Conservation (phyloP, 2,329 filamentous ascomycete species). For the Stagonosporopsis tanaceti region DNA sequence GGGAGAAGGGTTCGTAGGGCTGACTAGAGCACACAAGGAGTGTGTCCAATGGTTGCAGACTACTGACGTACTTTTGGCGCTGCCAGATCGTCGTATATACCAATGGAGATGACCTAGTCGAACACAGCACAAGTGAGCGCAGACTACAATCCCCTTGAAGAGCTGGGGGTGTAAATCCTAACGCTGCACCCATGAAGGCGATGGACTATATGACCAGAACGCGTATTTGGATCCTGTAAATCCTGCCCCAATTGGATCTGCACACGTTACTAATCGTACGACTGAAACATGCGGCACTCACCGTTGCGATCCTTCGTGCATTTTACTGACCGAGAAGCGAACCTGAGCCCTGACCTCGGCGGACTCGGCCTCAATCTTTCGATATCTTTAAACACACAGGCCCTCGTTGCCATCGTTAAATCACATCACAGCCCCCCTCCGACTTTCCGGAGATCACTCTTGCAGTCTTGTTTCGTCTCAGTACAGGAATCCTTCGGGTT, state of each 20-base stretch:
- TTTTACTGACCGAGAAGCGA: constrained; percentile 8
- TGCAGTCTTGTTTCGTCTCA: not conserved
- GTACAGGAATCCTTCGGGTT: not conserved
- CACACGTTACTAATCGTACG: constrained; percentile 9
- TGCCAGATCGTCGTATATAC: not conserved
- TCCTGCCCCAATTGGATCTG: not conserved
- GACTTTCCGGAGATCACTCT: not conserved
- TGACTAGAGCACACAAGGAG: not conserved
- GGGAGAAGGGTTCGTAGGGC: not conserved
- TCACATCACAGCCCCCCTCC: not conserved
- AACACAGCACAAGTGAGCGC: not conserved
- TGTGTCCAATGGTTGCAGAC: not conserved
- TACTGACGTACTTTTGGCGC: not conserved
- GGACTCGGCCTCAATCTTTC: constrained; percentile 13
- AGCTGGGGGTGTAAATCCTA: not conserved
- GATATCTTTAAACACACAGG: constrained; percentile 1
- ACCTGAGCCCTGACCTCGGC: constrained; percentile 12
- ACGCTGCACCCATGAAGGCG: not conserved
- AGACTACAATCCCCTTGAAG: not conserved
- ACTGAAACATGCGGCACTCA: constrained; percentile 4
- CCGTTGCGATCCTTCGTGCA: constrained; percentile 6
- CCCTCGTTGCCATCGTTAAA: not conserved
- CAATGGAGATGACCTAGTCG: too few species aligned
- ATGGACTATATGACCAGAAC: not conserved
- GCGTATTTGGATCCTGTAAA: not conserved